phyloP scores from a whole-genome alignment of 805 yeast genomes.

The Metschnikowia matae region DNA sequence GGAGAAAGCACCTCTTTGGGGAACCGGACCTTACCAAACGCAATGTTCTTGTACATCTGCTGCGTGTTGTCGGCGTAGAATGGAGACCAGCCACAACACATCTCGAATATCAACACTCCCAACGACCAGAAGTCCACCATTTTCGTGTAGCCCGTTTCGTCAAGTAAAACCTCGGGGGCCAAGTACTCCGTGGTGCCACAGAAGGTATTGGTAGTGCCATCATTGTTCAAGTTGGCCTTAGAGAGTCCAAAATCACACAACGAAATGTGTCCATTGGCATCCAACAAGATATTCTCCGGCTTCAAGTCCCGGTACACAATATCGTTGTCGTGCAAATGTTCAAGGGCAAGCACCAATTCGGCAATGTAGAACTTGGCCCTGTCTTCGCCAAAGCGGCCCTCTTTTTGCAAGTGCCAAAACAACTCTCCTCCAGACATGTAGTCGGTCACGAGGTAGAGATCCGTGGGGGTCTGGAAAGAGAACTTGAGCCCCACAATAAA shows the following conservation, averaged over 20 bases:
- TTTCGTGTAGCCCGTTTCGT: conserved; percentile 94
- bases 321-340: conserved; percentile 91
- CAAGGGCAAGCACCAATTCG: conserved; percentile 87
- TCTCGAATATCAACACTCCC: conserved; percentile 94
- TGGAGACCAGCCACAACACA: conserved; percentile 99
- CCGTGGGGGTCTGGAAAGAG: conserved; percentile 92
- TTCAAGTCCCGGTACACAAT: conserved; percentile 95
- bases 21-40: conserved; percentile 95
- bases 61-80: conserved; percentile 97
- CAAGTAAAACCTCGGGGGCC: conserved; percentile 94
- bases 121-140: conserved; percentile 99
- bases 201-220: conserved; percentile 91
- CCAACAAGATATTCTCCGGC: conserved; percentile 92
- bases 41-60: conserved; percentile 98
- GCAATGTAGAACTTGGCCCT: conserved; percentile 97
- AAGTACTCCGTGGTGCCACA: conserved; percentile 98
- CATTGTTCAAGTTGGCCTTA: conserved; percentile 81
- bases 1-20: conserved; percentile 92
- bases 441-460: conserved; percentile 90
- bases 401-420: conserved; percentile 95
- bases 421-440: conserved; percentile 98
- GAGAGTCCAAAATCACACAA: conserved; percentile 96
- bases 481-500: conserved; percentile 94
- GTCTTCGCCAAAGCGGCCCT: conserved; percentile 88
- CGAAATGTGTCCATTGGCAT: conserved; percentile 96